Base-by-base conservation (phyloP, 306 rosid genomes). In the Gynostemma pentaphyllum region DNA sequence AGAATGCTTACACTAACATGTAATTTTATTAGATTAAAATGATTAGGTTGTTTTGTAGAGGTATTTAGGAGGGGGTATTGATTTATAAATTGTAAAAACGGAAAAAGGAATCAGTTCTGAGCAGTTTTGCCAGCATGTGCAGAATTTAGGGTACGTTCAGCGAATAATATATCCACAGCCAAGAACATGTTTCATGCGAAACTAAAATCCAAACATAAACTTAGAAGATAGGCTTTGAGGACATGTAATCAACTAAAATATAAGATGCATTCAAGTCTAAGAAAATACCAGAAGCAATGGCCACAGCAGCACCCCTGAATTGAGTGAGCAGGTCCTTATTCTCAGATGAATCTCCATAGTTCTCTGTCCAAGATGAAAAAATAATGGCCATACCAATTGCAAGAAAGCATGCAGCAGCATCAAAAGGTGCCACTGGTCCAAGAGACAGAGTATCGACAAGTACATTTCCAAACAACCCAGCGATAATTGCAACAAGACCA, bases 401-500 rank as follows among this genome's bases (percentile, higher is more conserved):
- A 66, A 88, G 88, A 76, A 94, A 88, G 81, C 97, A 89, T 7
- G 95, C 80, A 74, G 99, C 99, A 61, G 95, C 99, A 70, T 94
- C 99, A 74, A 94, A 88, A 73, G 99, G 99, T 29, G 99, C 87
- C 67, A 94, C 97, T 9, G 97, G 97, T 72, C 99, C 97, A 54
- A 86, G 88, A 75, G 79, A 72, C 75, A 94, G 67, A 16, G 87
- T 69, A 78, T 86, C 86, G 39, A 89, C 99, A 64, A 94, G 87
- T 53, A 94, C 78, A 75, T 94, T 94, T 64, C 97, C 97, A 77
- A 94, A 79, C 71, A 94, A 75, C 22, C 97, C 99, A 75, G 97
- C 27, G 41, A 88, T 47, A 68, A 94, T 94, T 71, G 97, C 99
- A 64, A 85, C 64, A 39, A 89, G 86, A 62, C 99, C 99, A 45